Evolutionary conservation across 495 filamentous ascomycete genomes (phyloP).

Genomic region (Daldinia concentrica): DNA sequence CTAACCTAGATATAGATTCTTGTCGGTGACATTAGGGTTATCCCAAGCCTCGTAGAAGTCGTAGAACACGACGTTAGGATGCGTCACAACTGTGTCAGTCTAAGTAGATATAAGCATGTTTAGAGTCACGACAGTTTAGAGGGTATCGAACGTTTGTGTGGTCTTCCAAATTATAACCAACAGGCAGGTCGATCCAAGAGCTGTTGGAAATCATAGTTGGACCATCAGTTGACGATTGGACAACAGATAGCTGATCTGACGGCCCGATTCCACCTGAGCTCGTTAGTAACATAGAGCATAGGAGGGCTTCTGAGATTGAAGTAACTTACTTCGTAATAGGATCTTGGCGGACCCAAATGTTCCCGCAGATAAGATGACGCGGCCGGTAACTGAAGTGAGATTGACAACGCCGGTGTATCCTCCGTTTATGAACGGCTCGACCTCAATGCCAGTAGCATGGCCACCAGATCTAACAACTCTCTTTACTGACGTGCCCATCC

Average conservation of each 20-base stretch:
- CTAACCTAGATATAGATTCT: conserved; percentile 49
- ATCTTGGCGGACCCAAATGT: conserved; percentile 70
- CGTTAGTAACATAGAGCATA: conserved; percentile 3
- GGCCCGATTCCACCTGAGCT: conserved; percentile 67
- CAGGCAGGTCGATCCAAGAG: conserved; percentile 75
- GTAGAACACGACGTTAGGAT: conserved; percentile 68
- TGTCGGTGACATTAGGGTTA: conserved; percentile 51
- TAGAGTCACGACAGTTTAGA: not conserved
- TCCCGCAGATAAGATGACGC: conserved; percentile 75
- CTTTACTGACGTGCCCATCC: conserved; percentile 70
- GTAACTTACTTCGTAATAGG: conserved; percentile 40
- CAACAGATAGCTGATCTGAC: conserved; percentile 63
- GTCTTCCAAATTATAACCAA: conserved; percentile 75
- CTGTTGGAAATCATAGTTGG: conserved; percentile 58
- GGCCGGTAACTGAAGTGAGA: conserved; percentile 66
- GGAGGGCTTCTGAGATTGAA: not conserved
- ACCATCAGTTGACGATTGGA: conserved; percentile 61
- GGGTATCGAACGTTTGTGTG: conserved; percentile 62
- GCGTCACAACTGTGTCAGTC: conserved; percentile 69
- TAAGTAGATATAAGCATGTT: conserved; percentile 5
- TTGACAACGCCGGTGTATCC: conserved; percentile 68
- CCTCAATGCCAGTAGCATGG: conserved; percentile 72
- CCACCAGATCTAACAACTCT: conserved; percentile 70
- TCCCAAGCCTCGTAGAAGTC: conserved; percentile 71
- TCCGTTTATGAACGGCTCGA: conserved; percentile 63